phyloP scores from a whole-genome alignment of 75 land plant species.

The Pseudotsuga menziesii region DNA sequence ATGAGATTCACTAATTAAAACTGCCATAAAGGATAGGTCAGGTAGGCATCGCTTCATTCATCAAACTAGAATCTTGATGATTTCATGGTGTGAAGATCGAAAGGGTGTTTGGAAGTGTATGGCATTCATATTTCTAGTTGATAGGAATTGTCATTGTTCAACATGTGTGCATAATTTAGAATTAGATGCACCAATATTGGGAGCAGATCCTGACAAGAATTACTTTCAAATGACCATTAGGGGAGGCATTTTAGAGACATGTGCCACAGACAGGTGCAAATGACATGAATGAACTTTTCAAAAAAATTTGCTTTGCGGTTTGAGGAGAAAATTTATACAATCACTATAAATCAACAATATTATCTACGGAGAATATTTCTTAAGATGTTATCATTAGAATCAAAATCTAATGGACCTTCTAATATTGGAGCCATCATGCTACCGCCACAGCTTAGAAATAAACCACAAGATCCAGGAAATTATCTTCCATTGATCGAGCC shows the following conservation, averaged over 20 bases:
- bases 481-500: neutral
- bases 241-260: constrained; percentile 61
- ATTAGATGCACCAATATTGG: too few relatives aligned
- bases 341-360: constrained; percentile 65
- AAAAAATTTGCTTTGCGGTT: constrained; percentile 69
- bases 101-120: too few relatives aligned
- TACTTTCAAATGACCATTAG: too few relatives aligned
- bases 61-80: too few relatives aligned
- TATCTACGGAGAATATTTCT: constrained; percentile 72
- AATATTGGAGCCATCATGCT: neutral
- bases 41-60: too few relatives aligned
- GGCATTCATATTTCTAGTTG: too few relatives aligned
- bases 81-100: too few relatives aligned
- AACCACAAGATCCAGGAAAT: neutral
- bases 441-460: neutral
- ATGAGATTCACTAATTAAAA: too few relatives aligned
- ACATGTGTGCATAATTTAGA: too few relatives aligned
- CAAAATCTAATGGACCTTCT: constrained; percentile 10
- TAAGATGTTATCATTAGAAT: constrained; percentile 49
- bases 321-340: constrained; percentile 69
- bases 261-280: constrained; percentile 63
- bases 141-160: too few relatives aligned
- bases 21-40: too few relatives aligned
- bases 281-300: constrained; percentile 58
- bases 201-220: too few relatives aligned